These are phyloP conservation scores for Nemania sp. DNA, from an alignment of 2,329 filamentous ascomycete genomes.

Conservation along the genomic window DNA sequence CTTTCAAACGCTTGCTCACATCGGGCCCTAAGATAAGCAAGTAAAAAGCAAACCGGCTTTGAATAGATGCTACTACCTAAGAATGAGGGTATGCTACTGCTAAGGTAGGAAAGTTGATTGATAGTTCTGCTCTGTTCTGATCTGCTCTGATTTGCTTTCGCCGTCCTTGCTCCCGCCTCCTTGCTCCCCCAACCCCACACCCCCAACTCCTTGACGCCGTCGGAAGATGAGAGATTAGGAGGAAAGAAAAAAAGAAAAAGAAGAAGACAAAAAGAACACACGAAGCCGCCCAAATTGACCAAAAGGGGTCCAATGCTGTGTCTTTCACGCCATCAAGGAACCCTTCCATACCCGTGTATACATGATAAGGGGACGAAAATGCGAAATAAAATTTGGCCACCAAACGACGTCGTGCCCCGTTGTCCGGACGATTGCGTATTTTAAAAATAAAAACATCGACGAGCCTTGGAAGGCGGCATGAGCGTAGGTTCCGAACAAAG, in stretches of 20 bases:
- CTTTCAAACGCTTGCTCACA: too few relatives aligned
- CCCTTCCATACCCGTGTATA: constrained; percentile 25
- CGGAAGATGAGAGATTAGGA: neutral
- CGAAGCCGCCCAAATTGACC: constrained; percentile 31
- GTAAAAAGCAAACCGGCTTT: constrained; percentile 11
- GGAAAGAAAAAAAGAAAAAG: too few relatives aligned
- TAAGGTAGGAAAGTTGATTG: constrained; percentile 10
- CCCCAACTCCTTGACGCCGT: constrained; percentile 28
- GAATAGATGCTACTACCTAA: constrained; percentile 28
- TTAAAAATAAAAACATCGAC: constrained; percentile 21
- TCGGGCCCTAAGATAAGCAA: neutral
- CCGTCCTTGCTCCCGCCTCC: too few relatives aligned
- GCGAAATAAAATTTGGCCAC: constrained; percentile 23
- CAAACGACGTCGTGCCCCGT: too few relatives aligned
- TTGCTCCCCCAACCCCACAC: too few relatives aligned
- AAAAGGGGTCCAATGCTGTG: constrained; percentile 33
- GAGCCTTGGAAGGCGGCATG: constrained; percentile 6
- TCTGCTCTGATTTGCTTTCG: constrained; percentile 26
- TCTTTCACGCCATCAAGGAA: constrained; percentile 26
- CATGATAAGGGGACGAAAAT: constrained; percentile 27
- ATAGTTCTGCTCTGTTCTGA: neutral
- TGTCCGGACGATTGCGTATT: too few relatives aligned
- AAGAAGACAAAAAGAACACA: constrained; percentile 14
- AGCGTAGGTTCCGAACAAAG: constrained; percentile 3
- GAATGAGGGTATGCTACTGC: constrained; percentile 23